Evolutionary conservation across 1,284 basidiomycete species (phyloP).

Genomic region (Puccinia novopanici): DNA sequence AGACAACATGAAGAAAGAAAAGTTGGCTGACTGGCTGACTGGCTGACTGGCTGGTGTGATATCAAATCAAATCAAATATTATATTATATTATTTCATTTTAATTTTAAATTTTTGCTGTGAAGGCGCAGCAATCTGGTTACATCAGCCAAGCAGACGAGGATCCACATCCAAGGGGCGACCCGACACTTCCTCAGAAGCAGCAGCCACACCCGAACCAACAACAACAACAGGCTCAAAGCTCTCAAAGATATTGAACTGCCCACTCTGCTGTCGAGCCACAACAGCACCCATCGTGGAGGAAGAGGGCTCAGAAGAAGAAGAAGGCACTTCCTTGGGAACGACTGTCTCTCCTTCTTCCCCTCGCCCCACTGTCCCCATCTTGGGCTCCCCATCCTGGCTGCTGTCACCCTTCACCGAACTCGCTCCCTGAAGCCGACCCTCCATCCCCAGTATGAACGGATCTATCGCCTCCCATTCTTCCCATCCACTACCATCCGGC

Average conservation of each 20-base stretch:
- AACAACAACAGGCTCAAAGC: not conserved
- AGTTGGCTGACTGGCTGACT: too few relatives aligned
- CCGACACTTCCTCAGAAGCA: not conserved
- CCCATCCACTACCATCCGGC: not conserved
- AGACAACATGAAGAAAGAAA: too few relatives aligned
- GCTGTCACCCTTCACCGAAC: too few relatives aligned
- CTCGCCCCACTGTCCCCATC: not conserved
- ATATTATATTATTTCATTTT: too few relatives aligned
- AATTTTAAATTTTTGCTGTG: too few relatives aligned
- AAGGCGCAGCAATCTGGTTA: not conserved
- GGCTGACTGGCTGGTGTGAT: too few relatives aligned
- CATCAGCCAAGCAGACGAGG: slow-evolving; percentile 17
- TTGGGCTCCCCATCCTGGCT: too few relatives aligned
- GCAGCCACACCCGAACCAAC: not conserved
- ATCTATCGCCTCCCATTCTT: slow-evolving; percentile 15
- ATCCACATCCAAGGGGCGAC: not conserved
- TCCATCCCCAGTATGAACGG: not conserved
- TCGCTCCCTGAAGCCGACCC: not conserved
- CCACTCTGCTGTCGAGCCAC: not conserved
- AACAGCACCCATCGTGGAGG: not conserved
- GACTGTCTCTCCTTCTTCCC: too few relatives aligned
- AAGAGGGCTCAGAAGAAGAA: too few relatives aligned
- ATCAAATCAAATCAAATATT: too few relatives aligned
- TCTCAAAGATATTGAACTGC: slow-evolving; percentile 24
- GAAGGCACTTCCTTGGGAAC: too few relatives aligned